Base-by-base conservation (phyloP, 352 stramenopile genomes). In the Globisporangium alternatum region DNA sequence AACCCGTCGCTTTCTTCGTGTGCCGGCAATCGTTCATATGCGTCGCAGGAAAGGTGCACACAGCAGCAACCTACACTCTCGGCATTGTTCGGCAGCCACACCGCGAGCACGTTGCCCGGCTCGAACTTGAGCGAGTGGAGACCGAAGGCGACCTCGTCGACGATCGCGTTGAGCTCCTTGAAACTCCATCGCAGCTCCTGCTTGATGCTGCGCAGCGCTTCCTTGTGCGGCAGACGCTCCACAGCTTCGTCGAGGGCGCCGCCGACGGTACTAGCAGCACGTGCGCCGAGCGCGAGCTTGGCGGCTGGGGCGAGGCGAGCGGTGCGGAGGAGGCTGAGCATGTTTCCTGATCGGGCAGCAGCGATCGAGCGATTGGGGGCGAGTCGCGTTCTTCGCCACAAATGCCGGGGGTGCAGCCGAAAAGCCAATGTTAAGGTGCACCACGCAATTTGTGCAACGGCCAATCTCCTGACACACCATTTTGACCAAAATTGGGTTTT, bases 141-240 rank as follows among this genome's bases (percentile, higher is more conserved):
- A 17, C 88, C 86, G 70, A 90, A 86, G 56, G 86, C 83, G 43
- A 95, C 56, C 60, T 96, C 83, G 68, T 91, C 77, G 56, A 94
- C 88, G 25, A 70, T 71, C 30, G 72, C 67, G 54, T 85, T 75
- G n/a, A 96, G 82, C 68, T 96, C 86, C 72, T 90, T 77, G 75
- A 88, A 96, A 64, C 84, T 94, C 79, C 81, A 93, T 58, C 86
- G 88, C 52, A 94, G 70, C 65, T 95, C 88, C 74, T 93, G 83
- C 70, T 88, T 86, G 58, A 94, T 74, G 68, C 75, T 89, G 60
- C 82, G 88, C 65, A 96, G 76, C 60, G 86, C 88, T 62, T 96
- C 88, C 74, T 92, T 93, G 73, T 96, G 88, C 60, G 88, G 88
- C 62, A 96, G 69, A 22, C 83, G 79, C 47, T 76, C 68, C 35